Evolutionary conservation across 139 green algal species (phyloP).

Genomic region (Microglena sp.): DNA sequence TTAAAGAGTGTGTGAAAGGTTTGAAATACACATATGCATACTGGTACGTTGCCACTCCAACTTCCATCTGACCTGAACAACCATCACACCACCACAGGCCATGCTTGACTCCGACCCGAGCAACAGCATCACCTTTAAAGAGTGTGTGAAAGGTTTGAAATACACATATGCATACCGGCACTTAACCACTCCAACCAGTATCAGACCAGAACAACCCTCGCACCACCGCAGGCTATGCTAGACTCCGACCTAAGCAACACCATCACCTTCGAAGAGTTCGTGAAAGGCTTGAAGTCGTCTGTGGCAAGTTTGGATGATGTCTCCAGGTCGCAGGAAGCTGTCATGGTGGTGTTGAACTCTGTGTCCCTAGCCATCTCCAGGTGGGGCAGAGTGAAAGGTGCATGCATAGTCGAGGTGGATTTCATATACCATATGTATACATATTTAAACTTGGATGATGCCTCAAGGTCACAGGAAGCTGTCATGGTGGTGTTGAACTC

Average conservation of each 20-base stretch:
- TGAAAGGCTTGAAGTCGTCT: constrained; percentile 20
- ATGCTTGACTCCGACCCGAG: constrained; percentile 26
- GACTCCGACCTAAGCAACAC: constrained; percentile 24
- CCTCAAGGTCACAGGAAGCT: too few relatives aligned
- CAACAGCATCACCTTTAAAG: constrained; percentile 10
- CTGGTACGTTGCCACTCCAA: not conserved
- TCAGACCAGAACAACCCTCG: constrained; percentile 1
- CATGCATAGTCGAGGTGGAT: too few relatives aligned
- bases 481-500: too few relatives aligned
- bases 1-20: not conserved
- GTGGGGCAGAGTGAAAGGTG: too few relatives aligned
- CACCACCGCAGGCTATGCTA: constrained; percentile 21
- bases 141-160: constrained; percentile 18
- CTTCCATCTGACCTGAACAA: not conserved
- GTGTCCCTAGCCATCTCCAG: too few relatives aligned
- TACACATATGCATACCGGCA: not conserved
- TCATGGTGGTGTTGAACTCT: too few relatives aligned
- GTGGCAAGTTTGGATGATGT: constrained; percentile 13
- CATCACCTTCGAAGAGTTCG: constrained; percentile 21
- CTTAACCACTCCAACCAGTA: not conserved
- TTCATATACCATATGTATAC: too few relatives aligned
- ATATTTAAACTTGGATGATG: too few relatives aligned
- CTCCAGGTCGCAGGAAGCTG: too few relatives aligned
- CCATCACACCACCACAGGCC: constrained; percentile 3
- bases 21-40: not conserved